Conservation (phyloP, 2,329 filamentous ascomycete genomes). For the Arthroderma sp. region DNA sequence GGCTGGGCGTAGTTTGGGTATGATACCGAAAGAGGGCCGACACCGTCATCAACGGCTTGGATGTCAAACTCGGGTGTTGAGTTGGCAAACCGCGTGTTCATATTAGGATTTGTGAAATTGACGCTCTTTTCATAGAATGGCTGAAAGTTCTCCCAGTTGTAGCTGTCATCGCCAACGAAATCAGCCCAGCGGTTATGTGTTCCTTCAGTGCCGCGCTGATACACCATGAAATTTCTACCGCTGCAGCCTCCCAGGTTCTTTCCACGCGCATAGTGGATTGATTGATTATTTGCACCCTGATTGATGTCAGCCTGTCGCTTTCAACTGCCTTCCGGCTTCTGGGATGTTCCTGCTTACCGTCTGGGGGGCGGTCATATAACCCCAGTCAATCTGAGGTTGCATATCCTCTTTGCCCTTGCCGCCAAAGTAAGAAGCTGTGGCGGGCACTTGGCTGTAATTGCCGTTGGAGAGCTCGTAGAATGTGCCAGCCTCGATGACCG, state of each 20-base stretch:
- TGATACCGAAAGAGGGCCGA: conserved; percentile 29
- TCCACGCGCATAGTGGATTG: conserved; percentile 1
- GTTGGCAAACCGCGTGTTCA: conserved; percentile 10
- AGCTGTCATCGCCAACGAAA: conserved; percentile 19
- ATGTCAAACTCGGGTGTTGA: conserved; percentile 15
- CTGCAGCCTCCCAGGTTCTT: conserved; percentile 32
- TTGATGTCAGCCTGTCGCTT: background rate
- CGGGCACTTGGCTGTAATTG: background rate
- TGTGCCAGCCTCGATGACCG: too few species aligned
- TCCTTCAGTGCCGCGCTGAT: conserved; percentile 16
- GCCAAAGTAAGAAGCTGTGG: background rate
- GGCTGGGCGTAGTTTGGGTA: conserved; percentile 29
- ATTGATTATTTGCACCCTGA: background rate
- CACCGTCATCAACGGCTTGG: conserved; percentile 17
- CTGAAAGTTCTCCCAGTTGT: conserved; percentile 18
- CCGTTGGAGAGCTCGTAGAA: background rate
- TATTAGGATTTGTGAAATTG: conserved; percentile 18
- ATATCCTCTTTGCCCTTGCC: background rate
- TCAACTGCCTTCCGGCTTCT: too few species aligned
- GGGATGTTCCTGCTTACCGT: background rate
- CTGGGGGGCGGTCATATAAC: conserved; percentile 35
- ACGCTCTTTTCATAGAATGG: conserved; percentile 19
- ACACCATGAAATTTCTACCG: conserved; percentile 22
- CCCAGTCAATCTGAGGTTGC: conserved; percentile 35
- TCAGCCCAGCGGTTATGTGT: conserved; percentile 18